phyloP scores from a whole-genome alignment of 257 asterid species.

The Solanum medicagineum region DNA sequence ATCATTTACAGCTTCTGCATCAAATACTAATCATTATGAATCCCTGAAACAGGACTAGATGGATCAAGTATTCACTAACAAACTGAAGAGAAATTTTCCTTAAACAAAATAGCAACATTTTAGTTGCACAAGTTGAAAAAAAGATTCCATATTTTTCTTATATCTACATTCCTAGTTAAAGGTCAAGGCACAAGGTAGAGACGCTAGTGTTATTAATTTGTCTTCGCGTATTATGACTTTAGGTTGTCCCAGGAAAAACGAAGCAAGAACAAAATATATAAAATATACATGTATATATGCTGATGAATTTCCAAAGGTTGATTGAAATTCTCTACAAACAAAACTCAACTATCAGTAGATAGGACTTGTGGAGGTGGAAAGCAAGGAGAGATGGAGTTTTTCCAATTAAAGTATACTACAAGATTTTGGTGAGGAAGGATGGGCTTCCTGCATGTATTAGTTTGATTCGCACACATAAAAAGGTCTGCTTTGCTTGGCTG shows the following conservation, averaged over 20 bases:
- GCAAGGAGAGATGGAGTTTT: background rate
- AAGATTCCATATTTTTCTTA: background rate
- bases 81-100: background rate
- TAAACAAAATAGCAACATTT: background rate
- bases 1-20: conserved; percentile 26
- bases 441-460: background rate
- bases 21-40: background rate
- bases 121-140: background rate
- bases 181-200: background rate
- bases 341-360: background rate
- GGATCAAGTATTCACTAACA: background rate
- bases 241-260: background rate
- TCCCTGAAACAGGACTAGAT: background rate
- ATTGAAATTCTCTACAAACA: background rate
- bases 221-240: background rate
- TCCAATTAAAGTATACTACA: background rate
- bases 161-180: background rate
- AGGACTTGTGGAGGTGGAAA: background rate
- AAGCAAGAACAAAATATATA: background rate
- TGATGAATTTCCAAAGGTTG: background rate
- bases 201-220: background rate
- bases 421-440: background rate
- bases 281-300: background rate
- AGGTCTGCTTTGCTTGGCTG: background rate
- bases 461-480: background rate